Base-by-base conservation (phyloP, 1,139 yeast genomes). In the Yamadazyma trypodendri region DNA sequence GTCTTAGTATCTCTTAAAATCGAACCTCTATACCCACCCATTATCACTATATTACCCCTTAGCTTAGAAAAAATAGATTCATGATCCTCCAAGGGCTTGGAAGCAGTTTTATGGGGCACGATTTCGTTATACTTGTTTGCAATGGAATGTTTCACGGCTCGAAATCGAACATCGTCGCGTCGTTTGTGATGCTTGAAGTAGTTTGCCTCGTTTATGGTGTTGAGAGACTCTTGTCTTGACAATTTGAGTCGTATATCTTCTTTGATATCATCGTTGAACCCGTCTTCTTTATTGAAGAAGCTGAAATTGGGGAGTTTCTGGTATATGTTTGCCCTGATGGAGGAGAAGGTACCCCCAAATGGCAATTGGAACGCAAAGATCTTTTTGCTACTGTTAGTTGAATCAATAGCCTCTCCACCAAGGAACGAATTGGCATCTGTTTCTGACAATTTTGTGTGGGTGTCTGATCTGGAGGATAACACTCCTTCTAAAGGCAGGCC, bases 11-110 rank as follows among this genome's bases (percentile, higher is more conserved):
- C 94, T 33, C 94, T 60, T 38, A 89, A 60, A n/a, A 84, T 75
- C 21, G 89, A 80, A 1, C 97, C 97, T 51, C 97, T 68, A 58
- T 85, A 89, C 0, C 97, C 97, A 3, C 97, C 96, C 60, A 89
- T 44, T 1, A 89, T 68, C 2, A 89, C 78, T 2, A 89, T 72
- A 51, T 88, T 88, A 3, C 96, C 96, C 14, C 77, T 80, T 2
- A 87, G 53, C 22, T 75, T 75, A 32, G 55, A 55, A 49, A 54
- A 69, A 37, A 61, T 59, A 11, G 60, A 46, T 36, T 69, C 74
- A 44, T 57, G 55, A 28, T 52, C 55, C n/a, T 56, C 58, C 24
- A 50, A 47, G 21, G 46, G 52, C 24, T 55, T 57, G 14, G 46
- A 41, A 29, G 42, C 45, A 16, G 49, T 51, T 28, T 45, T 52